A percentile compares a stretch with the other conserved stretches of the same genome.
Evolutionary conservation across 2,329 filamentous ascomycete species (phyloP).

Genomic region (Aaosphaeria arxii): DNA sequence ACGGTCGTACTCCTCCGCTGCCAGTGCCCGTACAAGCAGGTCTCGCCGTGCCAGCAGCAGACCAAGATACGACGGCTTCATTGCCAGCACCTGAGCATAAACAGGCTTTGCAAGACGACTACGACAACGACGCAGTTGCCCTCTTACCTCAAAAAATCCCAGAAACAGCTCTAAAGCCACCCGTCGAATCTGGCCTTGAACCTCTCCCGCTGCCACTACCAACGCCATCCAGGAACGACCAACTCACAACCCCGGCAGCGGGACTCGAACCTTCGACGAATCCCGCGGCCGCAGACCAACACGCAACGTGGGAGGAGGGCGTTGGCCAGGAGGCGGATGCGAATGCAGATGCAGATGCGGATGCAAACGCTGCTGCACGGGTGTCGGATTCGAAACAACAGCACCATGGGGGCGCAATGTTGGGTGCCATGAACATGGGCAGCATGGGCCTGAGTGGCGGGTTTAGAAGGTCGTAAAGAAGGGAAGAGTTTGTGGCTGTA

Average conservation of each 20-base stretch:
- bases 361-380: not conserved
- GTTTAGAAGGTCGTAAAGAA: too few species aligned
- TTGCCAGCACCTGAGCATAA: not conserved
- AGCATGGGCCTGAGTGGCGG: too few species aligned
- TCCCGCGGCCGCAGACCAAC: not conserved
- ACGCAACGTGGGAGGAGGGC: conserved; percentile 1
- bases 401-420: too few species aligned
- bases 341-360: not conserved
- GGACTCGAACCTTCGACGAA: too few species aligned
- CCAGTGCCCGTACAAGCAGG: not conserved
- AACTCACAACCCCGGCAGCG: not conserved
- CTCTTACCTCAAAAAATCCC: not conserved
- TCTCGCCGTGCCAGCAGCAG: not conserved
- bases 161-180: not conserved
- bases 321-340: conserved; percentile 1
- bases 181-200: not conserved
- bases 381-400: too few species aligned
- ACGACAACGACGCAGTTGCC: not conserved
- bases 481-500: too few species aligned
- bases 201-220: not conserved
- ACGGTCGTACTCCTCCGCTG: not conserved
- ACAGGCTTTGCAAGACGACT: not conserved
- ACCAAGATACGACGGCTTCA: not conserved
- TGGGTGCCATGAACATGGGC: too few species aligned
- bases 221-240: too few species aligned